These are phyloP conservation scores for Fusarium sp. DNA, from an alignment of 2,329 filamentous ascomycete species.

Conservation along the genomic window DNA sequence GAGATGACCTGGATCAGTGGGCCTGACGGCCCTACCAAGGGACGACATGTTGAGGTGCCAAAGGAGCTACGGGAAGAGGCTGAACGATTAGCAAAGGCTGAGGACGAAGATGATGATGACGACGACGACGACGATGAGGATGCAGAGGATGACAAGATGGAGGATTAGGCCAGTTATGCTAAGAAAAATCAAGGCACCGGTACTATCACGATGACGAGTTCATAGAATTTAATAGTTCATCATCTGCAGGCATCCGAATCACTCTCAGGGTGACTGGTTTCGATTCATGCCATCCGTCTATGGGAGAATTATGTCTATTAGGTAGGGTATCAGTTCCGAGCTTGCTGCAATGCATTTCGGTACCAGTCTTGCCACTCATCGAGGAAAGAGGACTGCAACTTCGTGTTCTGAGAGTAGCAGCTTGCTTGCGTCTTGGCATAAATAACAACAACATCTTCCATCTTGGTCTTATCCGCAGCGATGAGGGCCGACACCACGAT, in stretches of 20 bases:
- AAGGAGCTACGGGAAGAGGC: slow-evolving; percentile 91
- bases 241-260: slow-evolving; percentile 36
- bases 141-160: slow-evolving; percentile 81
- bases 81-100: slow-evolving; percentile 89
- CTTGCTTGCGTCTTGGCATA: slow-evolving; percentile 68
- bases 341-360: slow-evolving; percentile 57
- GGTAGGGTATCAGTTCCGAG: slow-evolving; percentile 38
- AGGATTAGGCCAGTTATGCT: slow-evolving; percentile 68
- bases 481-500: slow-evolving; percentile 72
- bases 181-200: slow-evolving; percentile 42
- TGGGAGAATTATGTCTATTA: neutral
- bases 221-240: slow-evolving; percentile 49
- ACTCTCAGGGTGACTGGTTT: slow-evolving; percentile 1
- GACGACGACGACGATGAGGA: slow-evolving; percentile 71
- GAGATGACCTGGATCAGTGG: slow-evolving; percentile 99
- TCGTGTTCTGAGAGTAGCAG: slow-evolving; percentile 67
- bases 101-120: slow-evolving; percentile 83
- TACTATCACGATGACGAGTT: slow-evolving; percentile 50
- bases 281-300: slow-evolving; percentile 18
- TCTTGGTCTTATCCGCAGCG: slow-evolving; percentile 59
- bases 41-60: slow-evolving; percentile 91
- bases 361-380: slow-evolving; percentile 81
- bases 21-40: slow-evolving; percentile 86
- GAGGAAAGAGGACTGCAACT: slow-evolving; percentile 73
- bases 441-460: slow-evolving; percentile 67